Evolutionary conservation across 202 grass and related monocot genomes (phyloP).

Genomic region (Musa balbisiana): DNA sequence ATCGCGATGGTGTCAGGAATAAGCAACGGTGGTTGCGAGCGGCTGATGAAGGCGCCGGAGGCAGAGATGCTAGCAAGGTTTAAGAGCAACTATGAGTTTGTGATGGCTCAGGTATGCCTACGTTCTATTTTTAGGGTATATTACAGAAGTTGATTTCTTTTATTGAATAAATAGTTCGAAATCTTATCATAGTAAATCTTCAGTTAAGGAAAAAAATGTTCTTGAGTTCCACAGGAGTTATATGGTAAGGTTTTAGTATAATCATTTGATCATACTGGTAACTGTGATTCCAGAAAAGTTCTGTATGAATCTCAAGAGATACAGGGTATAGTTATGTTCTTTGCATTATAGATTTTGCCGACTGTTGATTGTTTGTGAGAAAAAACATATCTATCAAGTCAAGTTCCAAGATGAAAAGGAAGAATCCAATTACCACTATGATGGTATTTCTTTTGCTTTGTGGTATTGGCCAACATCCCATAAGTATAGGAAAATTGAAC

Average conservation of each 20-base stretch:
- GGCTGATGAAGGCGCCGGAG: constrained; percentile 37
- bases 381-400: background rate
- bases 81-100: constrained; percentile 80
- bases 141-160: background rate
- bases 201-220: too few species aligned
- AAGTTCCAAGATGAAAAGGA: background rate
- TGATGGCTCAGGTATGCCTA: constrained; percentile 61
- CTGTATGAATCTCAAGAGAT: background rate
- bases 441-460: too few species aligned
- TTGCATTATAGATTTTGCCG: background rate
- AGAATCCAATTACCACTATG: background rate
- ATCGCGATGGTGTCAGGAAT: constrained; percentile 78
- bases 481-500: too few species aligned
- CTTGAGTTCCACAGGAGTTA: too few species aligned
- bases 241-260: too few species aligned
- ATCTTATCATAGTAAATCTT: too few species aligned
- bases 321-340: background rate
- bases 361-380: background rate
- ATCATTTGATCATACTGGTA: too few species aligned
- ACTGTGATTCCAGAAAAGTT: too few species aligned
- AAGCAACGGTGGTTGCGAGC: constrained; percentile 63
- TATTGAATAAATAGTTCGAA: background rate
- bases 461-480: too few species aligned
- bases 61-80: constrained; percentile 54
- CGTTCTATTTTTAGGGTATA: background rate